Base-by-base conservation (phyloP, 75 land plant species). In the Sequoia sempervirens region DNA sequence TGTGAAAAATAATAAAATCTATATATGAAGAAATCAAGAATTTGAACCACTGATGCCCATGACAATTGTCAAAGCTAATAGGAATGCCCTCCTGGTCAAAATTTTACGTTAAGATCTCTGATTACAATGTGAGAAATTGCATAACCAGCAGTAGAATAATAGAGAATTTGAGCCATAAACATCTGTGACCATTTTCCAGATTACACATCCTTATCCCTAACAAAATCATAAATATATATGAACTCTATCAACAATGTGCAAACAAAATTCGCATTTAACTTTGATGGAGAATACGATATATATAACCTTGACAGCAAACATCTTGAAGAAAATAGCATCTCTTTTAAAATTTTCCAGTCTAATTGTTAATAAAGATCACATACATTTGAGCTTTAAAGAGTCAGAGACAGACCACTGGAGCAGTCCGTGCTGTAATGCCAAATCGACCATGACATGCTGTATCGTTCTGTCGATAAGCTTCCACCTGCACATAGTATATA, bases 11-110 rank as follows among this genome's bases (percentile, higher is more conserved):
- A 70, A 70, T 8, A 70, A 12, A 32, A 11, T 32, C 73, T 11
- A 23, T 32, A 32, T 32, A 32, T 70, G 37, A 70, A 70, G 73
- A 70, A 70, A 70, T 30, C 2, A 8, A 70, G 66, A 70, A 70
- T 32, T 70, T 32, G 36, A 70, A 70, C 14, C 11, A 70, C 3
- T 30, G 36, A 32, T 12, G 15, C 14, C 26, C 73, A 70, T 70
- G 73, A 30, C 10, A n/a, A 0, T 30, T 11, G 0, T 32, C 36
- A 28, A n/a, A 23, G 3, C 36, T 34, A 34, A 34, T 34, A 34
- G 36, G 98, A 95, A 90, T 92, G 99, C n/a, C 99, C 99, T 82
- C 99, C 99, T 46, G 90, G 90, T 54, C 95, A 91, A 95, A 98
- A 98, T 97, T 97, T 81, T 66, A 66, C 26, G 26, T 6, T 1